Evolutionary conservation across 73 alveolate species (phyloP).

Genomic region (Tetrahymena borealis): DNA sequence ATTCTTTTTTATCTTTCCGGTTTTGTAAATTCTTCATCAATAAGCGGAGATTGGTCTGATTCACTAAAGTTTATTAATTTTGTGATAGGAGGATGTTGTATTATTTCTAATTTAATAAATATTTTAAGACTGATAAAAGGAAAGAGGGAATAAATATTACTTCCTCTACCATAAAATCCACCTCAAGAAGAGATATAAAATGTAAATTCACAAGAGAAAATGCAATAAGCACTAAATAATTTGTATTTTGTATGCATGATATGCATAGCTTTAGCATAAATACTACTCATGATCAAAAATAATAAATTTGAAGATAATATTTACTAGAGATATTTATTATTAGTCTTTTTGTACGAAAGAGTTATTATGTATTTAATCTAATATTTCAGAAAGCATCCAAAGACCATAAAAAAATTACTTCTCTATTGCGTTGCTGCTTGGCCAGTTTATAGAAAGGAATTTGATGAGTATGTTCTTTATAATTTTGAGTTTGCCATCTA

Average conservation of each 20-base stretch:
- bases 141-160: neutral
- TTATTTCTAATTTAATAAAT: neutral
- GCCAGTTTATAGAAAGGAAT: neutral
- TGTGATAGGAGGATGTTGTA: neutral
- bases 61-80: neutral
- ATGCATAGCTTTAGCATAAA: neutral
- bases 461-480: neutral
- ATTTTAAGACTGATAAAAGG: neutral
- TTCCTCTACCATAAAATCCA: neutral
- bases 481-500: neutral
- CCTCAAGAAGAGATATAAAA: neutral
- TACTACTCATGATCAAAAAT: neutral
- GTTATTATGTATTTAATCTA: neutral
- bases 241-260: neutral
- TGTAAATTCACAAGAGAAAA: neutral
- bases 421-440: neutral
- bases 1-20: neutral
- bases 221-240: neutral
- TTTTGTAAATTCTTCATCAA: neutral
- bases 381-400: neutral
- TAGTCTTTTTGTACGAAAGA: neutral
- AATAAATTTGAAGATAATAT: neutral
- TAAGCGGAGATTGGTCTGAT: neutral
- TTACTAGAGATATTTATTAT: neutral
- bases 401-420: neutral